Evolutionary conservation across 139 green algal genomes (phyloP), one percentile per base, ranked within the genome.

Genomic region (Picochlorum sp.): DNA sequence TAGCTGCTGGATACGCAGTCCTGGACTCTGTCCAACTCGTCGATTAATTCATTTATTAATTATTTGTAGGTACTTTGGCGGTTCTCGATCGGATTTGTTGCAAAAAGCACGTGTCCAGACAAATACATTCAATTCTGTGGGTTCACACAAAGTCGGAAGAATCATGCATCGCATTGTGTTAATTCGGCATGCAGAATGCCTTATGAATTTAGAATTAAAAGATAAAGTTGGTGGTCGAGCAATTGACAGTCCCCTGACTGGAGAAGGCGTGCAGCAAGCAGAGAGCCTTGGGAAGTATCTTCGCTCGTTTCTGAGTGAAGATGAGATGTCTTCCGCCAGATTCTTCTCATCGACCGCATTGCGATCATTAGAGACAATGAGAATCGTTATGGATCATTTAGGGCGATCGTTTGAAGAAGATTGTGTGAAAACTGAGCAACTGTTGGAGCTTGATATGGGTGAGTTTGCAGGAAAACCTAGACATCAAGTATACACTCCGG

Each of bases 1-100:
- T 98, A 24, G 91, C 93, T 4, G 84, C 91, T 6, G 92, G 92
- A 1, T 97, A 91, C 78, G 87, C 87, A 1, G 90, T 97, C n/a
- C 77, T 98, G 26, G 87, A 97, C 72, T 85, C 60, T 23, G 88
- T 90, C 0, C 81, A 79, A 32, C 74, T 95, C 49, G 58, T 58
- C 21, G 18, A 52, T 52, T 52, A 13, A 52, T 52, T n/a, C 15
- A 52, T 52, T 21, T 52, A 52, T 24, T 52, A n/a, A n/a, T 21
- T 52, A 52, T 10, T 52, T 23, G 8, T 9, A 13, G 34, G 34
- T 41, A 41, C 34, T 4, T 41, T 41, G 34, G n/a, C 15, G 6
- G 2, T 20, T 51, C 14, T 15, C 45, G 45, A 51, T 51, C 45
- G 14, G 45, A 18, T 51, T 51, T 51, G 3, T 26, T 21, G 47